phyloP scores from a whole-genome alignment of 805 yeast genomes.

The Starmera dryadoides region DNA sequence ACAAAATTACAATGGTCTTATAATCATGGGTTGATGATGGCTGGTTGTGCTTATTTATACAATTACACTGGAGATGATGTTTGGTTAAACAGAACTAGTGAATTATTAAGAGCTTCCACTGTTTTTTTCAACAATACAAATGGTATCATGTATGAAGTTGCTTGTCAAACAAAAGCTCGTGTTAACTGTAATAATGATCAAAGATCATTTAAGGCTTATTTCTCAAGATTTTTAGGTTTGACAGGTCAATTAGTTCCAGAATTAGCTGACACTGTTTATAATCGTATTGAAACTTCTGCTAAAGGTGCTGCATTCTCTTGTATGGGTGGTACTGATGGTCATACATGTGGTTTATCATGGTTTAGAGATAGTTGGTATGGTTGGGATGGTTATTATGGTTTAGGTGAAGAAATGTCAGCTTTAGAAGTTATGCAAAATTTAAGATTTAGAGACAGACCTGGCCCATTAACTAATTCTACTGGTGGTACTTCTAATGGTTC shows the following conservation, averaged over 20 bases:
- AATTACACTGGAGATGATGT: conserved; percentile 49
- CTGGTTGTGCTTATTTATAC: conserved; percentile 65
- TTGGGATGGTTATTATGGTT: conserved; percentile 67
- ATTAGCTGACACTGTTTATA: conserved; percentile 37
- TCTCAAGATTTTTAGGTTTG: conserved; percentile 56
- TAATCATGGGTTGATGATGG: conserved; percentile 61
- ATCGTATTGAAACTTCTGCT: conserved; percentile 45
- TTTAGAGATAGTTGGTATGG: conserved; percentile 19
- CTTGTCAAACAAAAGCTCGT: conserved; percentile 47
- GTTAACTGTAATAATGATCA: conserved; percentile 62
- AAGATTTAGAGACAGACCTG: conserved; percentile 27
- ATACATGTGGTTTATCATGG: conserved; percentile 83
- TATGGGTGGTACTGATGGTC: conserved; percentile 72
- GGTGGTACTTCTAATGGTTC: conserved; percentile 67
- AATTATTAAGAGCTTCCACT: conserved; percentile 39
- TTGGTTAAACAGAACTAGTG: conserved; percentile 51
- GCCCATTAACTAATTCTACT: conserved; percentile 50
- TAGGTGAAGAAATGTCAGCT: conserved; percentile 82
- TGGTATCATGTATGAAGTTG: conserved; percentile 56
- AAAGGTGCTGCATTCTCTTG: conserved; percentile 72
- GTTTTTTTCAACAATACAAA: conserved; percentile 46
- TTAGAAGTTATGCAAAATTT: conserved; percentile 47
- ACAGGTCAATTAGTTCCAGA: conserved; percentile 56
- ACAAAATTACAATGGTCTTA: conserved; percentile 64
- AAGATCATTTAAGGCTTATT: conserved; percentile 66